phyloP scores from a whole-genome alignment of 305 asterid genomes.

The Fraxinus platypoda region DNA sequence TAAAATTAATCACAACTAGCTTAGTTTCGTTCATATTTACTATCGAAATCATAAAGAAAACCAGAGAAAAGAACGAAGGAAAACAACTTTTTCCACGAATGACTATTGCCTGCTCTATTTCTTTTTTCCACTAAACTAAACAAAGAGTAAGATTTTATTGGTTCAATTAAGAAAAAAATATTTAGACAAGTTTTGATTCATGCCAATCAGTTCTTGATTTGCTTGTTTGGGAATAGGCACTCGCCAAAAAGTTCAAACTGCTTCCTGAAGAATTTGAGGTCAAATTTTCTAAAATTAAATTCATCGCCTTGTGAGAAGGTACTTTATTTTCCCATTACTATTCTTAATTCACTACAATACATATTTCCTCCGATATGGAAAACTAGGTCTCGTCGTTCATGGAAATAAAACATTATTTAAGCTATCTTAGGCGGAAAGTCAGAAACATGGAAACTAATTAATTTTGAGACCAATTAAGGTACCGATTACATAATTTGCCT shows the following conservation, averaged over 20 bases:
- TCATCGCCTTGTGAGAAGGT: background rate
- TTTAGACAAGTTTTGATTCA: background rate
- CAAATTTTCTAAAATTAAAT: background rate
- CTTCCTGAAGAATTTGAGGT: background rate
- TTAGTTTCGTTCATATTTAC: background rate
- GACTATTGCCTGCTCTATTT: background rate
- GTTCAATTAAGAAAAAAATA: background rate
- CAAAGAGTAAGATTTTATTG: background rate
- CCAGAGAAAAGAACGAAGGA: background rate
- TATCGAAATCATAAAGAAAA: background rate
- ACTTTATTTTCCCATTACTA: background rate
- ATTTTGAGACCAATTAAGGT: background rate
- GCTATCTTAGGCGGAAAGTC: background rate
- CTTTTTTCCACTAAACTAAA: background rate
- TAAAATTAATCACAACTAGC: background rate
- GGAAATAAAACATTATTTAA: background rate
- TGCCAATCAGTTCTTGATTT: background rate
- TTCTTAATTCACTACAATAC: background rate
- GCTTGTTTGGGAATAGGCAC: background rate
- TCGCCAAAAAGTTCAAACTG: background rate
- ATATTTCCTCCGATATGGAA: background rate
- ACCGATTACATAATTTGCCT: background rate
- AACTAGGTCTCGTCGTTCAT: background rate
- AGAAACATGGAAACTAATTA: background rate
- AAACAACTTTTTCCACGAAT: background rate